Conservation (phyloP, 441 rosid genomes). For the Kokia cookei region DNA sequence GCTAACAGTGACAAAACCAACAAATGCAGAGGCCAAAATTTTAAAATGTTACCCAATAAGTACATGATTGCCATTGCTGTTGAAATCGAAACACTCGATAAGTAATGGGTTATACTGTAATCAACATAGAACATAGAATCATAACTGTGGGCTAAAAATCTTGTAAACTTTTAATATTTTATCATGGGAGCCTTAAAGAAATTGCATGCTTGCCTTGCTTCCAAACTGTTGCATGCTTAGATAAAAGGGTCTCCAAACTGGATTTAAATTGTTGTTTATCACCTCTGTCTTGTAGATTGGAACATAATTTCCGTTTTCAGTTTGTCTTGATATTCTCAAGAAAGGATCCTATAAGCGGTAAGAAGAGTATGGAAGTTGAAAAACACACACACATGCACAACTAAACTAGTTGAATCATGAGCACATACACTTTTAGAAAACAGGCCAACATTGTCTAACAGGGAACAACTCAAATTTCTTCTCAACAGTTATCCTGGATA, state of each 20-base stretch:
- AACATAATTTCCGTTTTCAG: conserved; percentile 41
- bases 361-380: background rate
- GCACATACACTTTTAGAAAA: conserved; percentile 71
- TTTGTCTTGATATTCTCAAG: conserved; percentile 66
- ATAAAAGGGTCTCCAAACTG: conserved; percentile 58
- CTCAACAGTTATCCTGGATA: conserved; percentile 54
- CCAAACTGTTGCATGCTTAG: conserved; percentile 73
- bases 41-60: conserved; percentile 50
- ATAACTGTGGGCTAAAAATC: background rate
- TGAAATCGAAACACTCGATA: conserved; percentile 80
- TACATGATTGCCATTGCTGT: conserved; percentile 55
- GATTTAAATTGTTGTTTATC: conserved; percentile 57
- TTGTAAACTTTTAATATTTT: background rate
- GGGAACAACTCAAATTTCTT: conserved; percentile 42
- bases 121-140: conserved; percentile 1
- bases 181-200: background rate
- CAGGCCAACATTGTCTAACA: conserved; percentile 60
- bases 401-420: conserved; percentile 1
- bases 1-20: background rate
- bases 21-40: background rate
- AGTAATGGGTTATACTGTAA: conserved; percentile 67
- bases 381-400: background rate
- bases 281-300: conserved; percentile 82
- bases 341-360: conserved; percentile 59
- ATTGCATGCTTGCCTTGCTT: conserved; percentile 56